Conservation (phyloP, 352 stramenopile species). For the Globisporangium splendens region DNA sequence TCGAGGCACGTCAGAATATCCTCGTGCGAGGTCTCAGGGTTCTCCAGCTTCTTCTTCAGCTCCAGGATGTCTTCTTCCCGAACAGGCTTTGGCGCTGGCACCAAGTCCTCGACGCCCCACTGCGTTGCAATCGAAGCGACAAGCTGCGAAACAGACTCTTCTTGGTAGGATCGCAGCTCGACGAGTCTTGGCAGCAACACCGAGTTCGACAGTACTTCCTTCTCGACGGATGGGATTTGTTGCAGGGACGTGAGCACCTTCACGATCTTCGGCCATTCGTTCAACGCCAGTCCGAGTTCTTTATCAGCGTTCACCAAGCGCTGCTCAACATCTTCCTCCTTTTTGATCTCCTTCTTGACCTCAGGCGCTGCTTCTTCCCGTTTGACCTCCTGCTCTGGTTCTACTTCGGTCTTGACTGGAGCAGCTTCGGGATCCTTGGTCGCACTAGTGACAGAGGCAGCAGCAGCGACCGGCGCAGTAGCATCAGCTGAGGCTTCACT, state of each 20-base stretch:
- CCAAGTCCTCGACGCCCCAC: constrained; percentile 44
- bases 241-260: constrained; percentile 29
- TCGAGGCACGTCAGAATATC: constrained; percentile 56
- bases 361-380: constrained; percentile 8
- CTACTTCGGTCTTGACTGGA: neutral
- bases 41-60: constrained; percentile 56
- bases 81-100: constrained; percentile 45
- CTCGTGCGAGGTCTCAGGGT: constrained; percentile 53
- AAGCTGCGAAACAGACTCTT: constrained; percentile 23
- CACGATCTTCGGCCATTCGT: constrained; percentile 40
- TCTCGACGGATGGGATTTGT: constrained; percentile 26
- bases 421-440: neutral
- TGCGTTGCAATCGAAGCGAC: constrained; percentile 40
- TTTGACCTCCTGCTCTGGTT: constrained; percentile 4
- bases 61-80: constrained; percentile 51
- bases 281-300: constrained; percentile 25
- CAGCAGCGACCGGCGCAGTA: neutral
- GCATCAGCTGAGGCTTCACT: neutral
- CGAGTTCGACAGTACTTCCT: constrained; percentile 26
- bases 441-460: neutral
- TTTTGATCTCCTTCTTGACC: constrained; percentile 9
- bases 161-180: constrained; percentile 29
- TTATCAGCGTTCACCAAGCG: constrained; percentile 31
- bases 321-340: constrained; percentile 17
- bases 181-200: constrained; percentile 33